Evolutionary conservation across 176 grass and related monocot genomes (phyloP).

Genomic region (Alopecurus myosuroides): DNA sequence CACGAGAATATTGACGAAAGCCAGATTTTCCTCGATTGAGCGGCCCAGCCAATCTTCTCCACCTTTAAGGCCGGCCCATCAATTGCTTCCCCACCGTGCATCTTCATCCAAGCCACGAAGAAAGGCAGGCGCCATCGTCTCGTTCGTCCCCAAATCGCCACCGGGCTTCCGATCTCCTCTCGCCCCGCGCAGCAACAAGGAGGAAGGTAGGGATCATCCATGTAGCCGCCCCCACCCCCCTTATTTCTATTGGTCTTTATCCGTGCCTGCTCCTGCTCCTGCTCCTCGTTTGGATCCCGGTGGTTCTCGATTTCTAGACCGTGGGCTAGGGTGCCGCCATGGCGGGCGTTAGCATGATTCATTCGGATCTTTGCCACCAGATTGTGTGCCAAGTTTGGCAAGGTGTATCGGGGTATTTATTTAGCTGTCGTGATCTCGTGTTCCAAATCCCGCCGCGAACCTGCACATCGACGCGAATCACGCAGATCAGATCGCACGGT

Average conservation of each 20-base stretch:
- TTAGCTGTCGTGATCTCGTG: background rate
- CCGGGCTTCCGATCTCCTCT: background rate
- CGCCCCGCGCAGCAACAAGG: background rate
- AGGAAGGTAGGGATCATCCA: background rate
- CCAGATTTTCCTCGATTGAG: background rate
- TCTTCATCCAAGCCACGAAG: background rate
- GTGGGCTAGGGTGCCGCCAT: background rate
- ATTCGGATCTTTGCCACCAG: background rate
- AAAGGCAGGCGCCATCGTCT: background rate
- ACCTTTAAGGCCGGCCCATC: background rate
- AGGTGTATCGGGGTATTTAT: background rate
- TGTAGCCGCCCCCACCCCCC: background rate
- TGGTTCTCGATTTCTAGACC: background rate
- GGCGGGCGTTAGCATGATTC: background rate
- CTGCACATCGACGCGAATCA: background rate
- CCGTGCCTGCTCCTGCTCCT: background rate
- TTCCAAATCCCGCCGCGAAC: background rate
- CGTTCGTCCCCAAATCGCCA: background rate
- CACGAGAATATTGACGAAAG: constrained; percentile 24
- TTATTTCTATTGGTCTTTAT: background rate
- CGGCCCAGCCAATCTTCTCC: background rate
- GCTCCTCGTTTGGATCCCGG: background rate
- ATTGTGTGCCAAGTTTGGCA: background rate
- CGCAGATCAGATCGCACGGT: background rate
- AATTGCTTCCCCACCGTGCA: too few relatives aligned